Percentiles rank a stretch among this genome's conserved stretches.
Conservation (phyloP, 352 stramenopile genomes). For the Phytophthora cajani region DNA sequence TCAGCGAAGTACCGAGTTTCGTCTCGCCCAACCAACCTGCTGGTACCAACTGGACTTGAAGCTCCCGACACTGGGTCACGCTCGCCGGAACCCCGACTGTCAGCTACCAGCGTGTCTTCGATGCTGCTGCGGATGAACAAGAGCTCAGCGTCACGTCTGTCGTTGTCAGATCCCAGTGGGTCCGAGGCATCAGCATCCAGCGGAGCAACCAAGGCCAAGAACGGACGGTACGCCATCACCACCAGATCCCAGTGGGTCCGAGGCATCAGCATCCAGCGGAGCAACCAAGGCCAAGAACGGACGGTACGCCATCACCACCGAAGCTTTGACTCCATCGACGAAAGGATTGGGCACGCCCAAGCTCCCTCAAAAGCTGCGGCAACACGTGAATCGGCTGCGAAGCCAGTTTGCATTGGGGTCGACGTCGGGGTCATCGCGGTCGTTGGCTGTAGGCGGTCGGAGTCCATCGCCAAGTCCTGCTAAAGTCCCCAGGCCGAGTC, state of each 20-base stretch:
- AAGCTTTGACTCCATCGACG: constrained; percentile 5
- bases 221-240: constrained; percentile 17
- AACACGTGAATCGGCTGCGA: constrained; percentile 56
- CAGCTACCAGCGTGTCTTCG: constrained; percentile 22
- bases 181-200: constrained; percentile 3
- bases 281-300: constrained; percentile 21
- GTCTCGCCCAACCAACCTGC: constrained; percentile 12
- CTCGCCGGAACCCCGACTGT: constrained; percentile 17
- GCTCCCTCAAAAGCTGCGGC: constrained; percentile 58
- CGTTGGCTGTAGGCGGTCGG: constrained; percentile 14
- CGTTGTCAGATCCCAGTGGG: constrained; percentile 9
- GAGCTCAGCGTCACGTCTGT: constrained; percentile 20
- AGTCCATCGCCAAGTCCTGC: constrained; percentile 21
- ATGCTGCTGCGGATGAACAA: constrained; percentile 43
- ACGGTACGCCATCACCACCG: constrained; percentile 15
- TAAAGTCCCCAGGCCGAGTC: constrained; percentile 19
- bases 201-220: constrained; percentile 16
- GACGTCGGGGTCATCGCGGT: constrained; percentile 20
- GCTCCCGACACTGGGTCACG: neutral
- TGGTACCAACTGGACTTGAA: constrained; percentile 12
- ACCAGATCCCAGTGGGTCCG: neutral
- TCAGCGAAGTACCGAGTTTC: constrained; percentile 31
- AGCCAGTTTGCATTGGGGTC: constrained; percentile 48
- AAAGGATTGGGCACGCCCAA: constrained; percentile 35
- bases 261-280: constrained; percentile 1